Evolutionary conservation across 2,329 filamentous ascomycete genomes (phyloP).

Genomic region (Aspergillus pseudoviridinutans): DNA sequence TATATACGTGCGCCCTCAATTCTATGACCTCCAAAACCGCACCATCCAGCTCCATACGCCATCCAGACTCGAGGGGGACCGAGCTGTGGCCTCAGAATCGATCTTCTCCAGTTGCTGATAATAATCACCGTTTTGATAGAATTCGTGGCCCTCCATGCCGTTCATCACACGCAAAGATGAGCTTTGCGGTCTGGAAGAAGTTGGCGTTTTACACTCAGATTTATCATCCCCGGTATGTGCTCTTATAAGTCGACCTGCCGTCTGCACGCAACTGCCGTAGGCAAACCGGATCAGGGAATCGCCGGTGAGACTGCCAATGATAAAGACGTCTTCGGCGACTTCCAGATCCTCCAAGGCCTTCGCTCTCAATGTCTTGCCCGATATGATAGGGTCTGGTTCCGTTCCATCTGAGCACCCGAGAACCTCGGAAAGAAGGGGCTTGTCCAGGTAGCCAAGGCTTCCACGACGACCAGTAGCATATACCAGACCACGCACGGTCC

Average conservation of each 20-base stretch:
- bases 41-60: conserved; percentile 12
- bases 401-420: conserved; percentile 24
- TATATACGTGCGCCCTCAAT: neutral
- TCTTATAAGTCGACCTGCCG: conserved; percentile 50
- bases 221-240: conserved; percentile 16
- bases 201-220: neutral
- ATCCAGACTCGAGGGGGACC: neutral
- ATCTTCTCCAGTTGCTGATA: neutral
- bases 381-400: conserved; percentile 37
- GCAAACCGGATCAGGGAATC: conserved; percentile 59
- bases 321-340: conserved; percentile 51
- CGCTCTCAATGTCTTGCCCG: conserved; percentile 51
- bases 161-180: conserved; percentile 33
- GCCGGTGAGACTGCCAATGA: conserved; percentile 57
- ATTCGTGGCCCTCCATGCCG: conserved; percentile 36
- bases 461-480: conserved; percentile 57
- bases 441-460: conserved; percentile 49
- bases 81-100: neutral
- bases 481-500: conserved; percentile 47
- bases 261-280: conserved; percentile 56
- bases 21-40: conserved; percentile 8
- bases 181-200: conserved; percentile 8
- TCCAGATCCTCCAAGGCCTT: conserved; percentile 52
- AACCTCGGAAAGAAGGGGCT: conserved; percentile 46
- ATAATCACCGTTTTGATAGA: conserved; percentile 6